A percentile compares a stretch with the other conserved stretches of the same genome.
Evolutionary conservation across 495 filamentous ascomycete genomes (phyloP).

Genomic region (Aspergillus sparsus): DNA sequence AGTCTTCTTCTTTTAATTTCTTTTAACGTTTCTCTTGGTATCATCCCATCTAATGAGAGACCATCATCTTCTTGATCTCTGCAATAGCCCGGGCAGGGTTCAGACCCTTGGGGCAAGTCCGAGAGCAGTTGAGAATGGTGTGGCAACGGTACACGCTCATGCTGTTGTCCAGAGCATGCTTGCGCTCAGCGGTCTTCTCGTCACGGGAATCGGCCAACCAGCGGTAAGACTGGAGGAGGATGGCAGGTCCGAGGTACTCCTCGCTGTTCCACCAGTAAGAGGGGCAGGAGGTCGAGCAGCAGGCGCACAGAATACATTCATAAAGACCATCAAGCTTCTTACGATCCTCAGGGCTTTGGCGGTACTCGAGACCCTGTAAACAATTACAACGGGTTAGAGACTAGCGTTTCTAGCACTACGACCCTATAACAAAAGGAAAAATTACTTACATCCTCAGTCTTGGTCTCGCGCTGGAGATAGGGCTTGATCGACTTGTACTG

Average conservation of each 20-base stretch:
- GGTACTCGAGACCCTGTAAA: conserved; percentile 77
- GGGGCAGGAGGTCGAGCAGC: conserved; percentile 97
- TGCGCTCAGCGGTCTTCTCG: conserved; percentile 81
- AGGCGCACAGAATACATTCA: conserved; percentile 99
- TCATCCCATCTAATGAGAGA: conserved; percentile 38
- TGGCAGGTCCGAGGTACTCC: conserved; percentile 95
- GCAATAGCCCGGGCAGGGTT: conserved; percentile 94
- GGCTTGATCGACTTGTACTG: conserved; percentile 99
- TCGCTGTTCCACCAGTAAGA: conserved; percentile 99
- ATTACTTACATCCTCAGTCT: conserved; percentile 67
- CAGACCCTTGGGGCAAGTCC: conserved; percentile 96
- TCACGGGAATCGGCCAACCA: conserved; percentile 94
- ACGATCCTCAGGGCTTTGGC: conserved; percentile 84
- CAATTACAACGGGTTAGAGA: background rate
- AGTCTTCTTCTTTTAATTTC: conserved; percentile 14
- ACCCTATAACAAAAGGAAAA: background rate
- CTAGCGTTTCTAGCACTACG: conserved; percentile 7
- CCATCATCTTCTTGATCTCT: conserved; percentile 97
- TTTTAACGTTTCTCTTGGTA: background rate
- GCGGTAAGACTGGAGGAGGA: conserved; percentile 93
- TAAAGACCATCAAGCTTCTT: conserved; percentile 97
- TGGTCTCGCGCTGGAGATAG: conserved; percentile 86
- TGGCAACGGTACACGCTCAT: conserved; percentile 99
- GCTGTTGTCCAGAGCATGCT: conserved; percentile 90
- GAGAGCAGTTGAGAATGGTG: conserved; percentile 97